phyloP scores from a whole-genome alignment of 371 early-diverging fungal species.

The Rhizopus sp. region DNA sequence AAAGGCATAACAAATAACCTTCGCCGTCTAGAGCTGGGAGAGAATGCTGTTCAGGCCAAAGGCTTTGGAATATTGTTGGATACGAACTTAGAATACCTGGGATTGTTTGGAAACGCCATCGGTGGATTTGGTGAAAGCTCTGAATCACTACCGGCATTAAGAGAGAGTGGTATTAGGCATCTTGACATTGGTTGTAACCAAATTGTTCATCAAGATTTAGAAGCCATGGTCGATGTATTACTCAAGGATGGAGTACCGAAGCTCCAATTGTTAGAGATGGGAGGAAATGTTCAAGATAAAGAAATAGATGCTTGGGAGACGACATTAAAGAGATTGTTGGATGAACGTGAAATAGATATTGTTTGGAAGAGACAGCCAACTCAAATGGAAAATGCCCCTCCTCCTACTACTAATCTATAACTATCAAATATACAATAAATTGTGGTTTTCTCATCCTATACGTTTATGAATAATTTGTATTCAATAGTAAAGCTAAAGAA shows the following conservation, averaged over 20 bases:
- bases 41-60: constrained; percentile 44
- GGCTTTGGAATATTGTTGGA: constrained; percentile 46
- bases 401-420: constrained; percentile 8
- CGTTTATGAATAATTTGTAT: too few species aligned
- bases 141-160: constrained; percentile 35
- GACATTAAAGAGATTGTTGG: constrained; percentile 33
- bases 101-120: constrained; percentile 55
- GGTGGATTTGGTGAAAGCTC: constrained; percentile 40
- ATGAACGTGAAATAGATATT: constrained; percentile 27
- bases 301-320: constrained; percentile 53
- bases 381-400: constrained; percentile 24
- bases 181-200: constrained; percentile 61
- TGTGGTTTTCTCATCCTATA: too few species aligned
- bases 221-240: constrained; percentile 48
- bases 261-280: constrained; percentile 54
- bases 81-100: constrained; percentile 44
- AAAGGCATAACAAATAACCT: constrained; percentile 18
- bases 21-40: constrained; percentile 50
- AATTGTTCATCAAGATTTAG: constrained; percentile 47
- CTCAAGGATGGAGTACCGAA: constrained; percentile 46
- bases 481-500: too few species aligned
- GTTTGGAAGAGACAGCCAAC: constrained; percentile 36
- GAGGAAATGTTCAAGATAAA: constrained; percentile 55
- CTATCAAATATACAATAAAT: background rate
- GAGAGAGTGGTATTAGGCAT: constrained; percentile 32